Evolutionary conservation across 345 rosid species (phyloP), one percentile per base, ranked within the genome.

Genomic region (Populus tremula): DNA sequence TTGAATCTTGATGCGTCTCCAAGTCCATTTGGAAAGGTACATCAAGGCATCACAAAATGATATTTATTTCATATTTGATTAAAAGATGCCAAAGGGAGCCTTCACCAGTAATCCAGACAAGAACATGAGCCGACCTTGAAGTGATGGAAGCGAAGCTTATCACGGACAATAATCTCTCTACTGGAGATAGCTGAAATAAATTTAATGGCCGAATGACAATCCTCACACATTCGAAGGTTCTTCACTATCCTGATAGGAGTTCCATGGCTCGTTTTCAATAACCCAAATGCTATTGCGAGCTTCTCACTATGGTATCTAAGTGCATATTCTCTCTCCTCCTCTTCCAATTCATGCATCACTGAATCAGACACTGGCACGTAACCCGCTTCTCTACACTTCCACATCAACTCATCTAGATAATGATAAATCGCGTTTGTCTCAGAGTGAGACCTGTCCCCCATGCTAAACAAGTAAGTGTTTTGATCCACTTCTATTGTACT

Each of bases 301-400:
- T 93, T 93, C 88, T 92, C 97, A 35, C 98, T 90, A 59, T 93
- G 98, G 84, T 88, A 86, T 79, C 90, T 81, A 73, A 92, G 92
- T 21, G 93, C 91, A n/a, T 71, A 76, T 43, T 91, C 98, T 78
- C 88, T 90, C 86, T 93, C 98, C 80, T 90, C 98, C 80, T 91
- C 97, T 80, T 90, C 98, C 66, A 92, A 76, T 79, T 92, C 92
- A 75, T 92, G 97, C 98, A 93, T 87, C 70, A 91, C 87, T 2
- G 84, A 84, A 63, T 90, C 93, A 50, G 84, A 74, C n/a, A 83
- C 77, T 2, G 93, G 86, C 16, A 82, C 66, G 82, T 91, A 93
- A 29, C 98, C 95, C 27, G 87, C 87, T 73, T 89, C 93, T 73
- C 87, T 82, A 80, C 97, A 91, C 68, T 80, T 86, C 76, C 84